These are phyloP conservation scores for Solanum clarkiae DNA, from an alignment of 257 asterid species.

Conservation along the genomic window DNA sequence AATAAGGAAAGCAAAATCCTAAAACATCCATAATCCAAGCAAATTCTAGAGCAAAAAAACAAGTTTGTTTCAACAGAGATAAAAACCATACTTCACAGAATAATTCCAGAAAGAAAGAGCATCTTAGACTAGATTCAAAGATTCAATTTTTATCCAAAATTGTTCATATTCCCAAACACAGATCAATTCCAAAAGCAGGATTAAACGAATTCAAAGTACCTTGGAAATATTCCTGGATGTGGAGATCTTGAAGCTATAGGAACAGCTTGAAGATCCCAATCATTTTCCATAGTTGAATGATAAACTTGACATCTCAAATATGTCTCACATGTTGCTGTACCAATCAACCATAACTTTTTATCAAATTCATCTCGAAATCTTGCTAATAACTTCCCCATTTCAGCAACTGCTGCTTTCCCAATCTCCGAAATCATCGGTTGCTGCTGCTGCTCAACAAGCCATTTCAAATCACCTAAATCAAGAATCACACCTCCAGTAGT, in stretches of 20 bases:
- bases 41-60: neutral
- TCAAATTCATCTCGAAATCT: constrained; percentile 17
- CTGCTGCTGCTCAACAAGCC: constrained; percentile 79
- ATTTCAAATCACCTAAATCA: constrained; percentile 88
- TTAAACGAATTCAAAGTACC: constrained; percentile 25
- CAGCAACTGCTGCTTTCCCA: constrained; percentile 49
- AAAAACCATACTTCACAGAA: neutral
- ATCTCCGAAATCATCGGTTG: constrained; percentile 46
- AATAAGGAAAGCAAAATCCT: neutral
- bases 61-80: neutral
- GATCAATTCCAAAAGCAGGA: neutral
- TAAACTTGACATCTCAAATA: constrained; percentile 89
- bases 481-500: constrained; percentile 45
- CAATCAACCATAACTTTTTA: constrained; percentile 66
- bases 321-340: constrained; percentile 92
- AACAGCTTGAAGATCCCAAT: constrained; percentile 95
- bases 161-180: neutral
- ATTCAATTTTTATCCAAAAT: neutral
- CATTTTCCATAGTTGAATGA: constrained; percentile 88
- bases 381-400: constrained; percentile 41
- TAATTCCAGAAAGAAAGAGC: neutral
- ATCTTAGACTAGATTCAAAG: neutral
- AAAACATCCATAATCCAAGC: neutral
- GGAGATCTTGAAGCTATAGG: constrained; percentile 80
- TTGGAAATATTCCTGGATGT: constrained; percentile 55